Percentiles rank a stretch among this genome's conserved stretches.
phyloP scores from a whole-genome alignment of 2,329 filamentous ascomycete species.

The Venturia pyrina region DNA sequence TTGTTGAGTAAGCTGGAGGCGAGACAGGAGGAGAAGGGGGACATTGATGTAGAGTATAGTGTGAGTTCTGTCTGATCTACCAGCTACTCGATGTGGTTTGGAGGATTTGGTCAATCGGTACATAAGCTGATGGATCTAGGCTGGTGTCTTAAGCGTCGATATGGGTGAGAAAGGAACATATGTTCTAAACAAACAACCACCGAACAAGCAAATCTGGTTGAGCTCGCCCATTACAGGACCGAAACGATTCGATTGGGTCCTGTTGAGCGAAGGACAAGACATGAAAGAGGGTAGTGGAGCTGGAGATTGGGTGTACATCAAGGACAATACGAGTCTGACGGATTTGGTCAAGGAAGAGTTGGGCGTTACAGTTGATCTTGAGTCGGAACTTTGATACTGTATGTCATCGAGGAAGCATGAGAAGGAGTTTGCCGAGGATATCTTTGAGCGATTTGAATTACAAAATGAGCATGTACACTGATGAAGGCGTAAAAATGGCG shows the following conservation, averaged over 20 bases:
- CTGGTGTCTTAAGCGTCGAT: slow-evolving; percentile 72
- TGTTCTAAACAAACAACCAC: slow-evolving; percentile 96
- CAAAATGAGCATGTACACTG: background rate
- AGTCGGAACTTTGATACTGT: background rate
- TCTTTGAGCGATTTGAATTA: background rate
- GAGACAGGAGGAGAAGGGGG: slow-evolving; percentile 60
- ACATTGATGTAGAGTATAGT: slow-evolving; percentile 81
- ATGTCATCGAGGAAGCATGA: background rate
- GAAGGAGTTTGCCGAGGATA: background rate
- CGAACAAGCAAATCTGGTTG: slow-evolving; percentile 96
- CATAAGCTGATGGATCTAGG: slow-evolving; percentile 37
- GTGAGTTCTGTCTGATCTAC: slow-evolving; percentile 43
- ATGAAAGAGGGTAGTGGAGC: slow-evolving; percentile 67
- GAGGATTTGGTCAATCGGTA: background rate
- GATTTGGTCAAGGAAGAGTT: slow-evolving; percentile 68
- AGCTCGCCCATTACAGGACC: slow-evolving; percentile 84
- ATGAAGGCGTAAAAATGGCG: background rate
- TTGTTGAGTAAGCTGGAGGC: slow-evolving; percentile 56
- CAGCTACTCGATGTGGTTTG: background rate
- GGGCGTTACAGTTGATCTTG: slow-evolving; percentile 4
- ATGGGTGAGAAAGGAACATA: slow-evolving; percentile 67
- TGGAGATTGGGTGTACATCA: slow-evolving; percentile 78
- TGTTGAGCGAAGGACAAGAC: slow-evolving; percentile 60
- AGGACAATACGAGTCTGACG: slow-evolving; percentile 69
- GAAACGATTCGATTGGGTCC: slow-evolving; percentile 87